Evolutionary conservation across 495 filamentous ascomycete species (phyloP).

Genomic region (Penicillium canescens): DNA sequence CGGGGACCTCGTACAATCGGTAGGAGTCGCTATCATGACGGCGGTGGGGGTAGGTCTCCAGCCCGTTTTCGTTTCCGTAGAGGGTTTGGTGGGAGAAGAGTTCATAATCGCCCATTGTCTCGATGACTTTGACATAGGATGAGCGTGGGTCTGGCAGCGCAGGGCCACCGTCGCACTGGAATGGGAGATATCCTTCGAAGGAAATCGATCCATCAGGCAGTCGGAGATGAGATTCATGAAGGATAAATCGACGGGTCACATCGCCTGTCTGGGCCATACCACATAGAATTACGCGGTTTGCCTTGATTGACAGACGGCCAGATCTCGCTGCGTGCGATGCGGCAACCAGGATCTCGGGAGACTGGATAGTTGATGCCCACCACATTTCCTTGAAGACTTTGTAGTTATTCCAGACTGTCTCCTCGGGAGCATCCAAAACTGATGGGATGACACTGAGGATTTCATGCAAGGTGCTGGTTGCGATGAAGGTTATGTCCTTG

Average conservation of each 20-base stretch:
- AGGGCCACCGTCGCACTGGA: conserved; percentile 4
- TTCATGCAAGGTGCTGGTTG: not conserved
- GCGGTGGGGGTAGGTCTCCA: not conserved
- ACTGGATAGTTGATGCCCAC: conserved; percentile 11
- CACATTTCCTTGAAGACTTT: conserved; percentile 5
- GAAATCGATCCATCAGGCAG: conserved; percentile 5
- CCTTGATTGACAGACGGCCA: not conserved
- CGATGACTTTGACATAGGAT: conserved; percentile 3
- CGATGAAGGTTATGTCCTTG: conserved; percentile 7
- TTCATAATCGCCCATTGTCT: conserved; percentile 8
- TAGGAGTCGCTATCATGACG: conserved; percentile 4
- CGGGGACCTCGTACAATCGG: conserved; percentile 12
- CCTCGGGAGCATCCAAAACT: not conserved
- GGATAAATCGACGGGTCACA: conserved; percentile 7
- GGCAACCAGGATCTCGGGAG: conserved; percentile 11
- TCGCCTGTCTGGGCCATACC: conserved; percentile 11
- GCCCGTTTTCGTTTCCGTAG: not conserved
- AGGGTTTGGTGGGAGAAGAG: not conserved
- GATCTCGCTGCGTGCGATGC: conserved; percentile 5
- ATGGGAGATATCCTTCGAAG: conserved; percentile 12
- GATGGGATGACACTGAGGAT: conserved; percentile 1
- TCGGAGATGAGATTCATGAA: conserved; percentile 3
- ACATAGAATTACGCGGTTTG: conserved; percentile 2
- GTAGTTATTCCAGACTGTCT: conserved; percentile 3
- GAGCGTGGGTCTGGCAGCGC: conserved; percentile 3